Evolutionary conservation across 306 rosid species (phyloP).

Genomic region (Chamaecrista fasciculata): DNA sequence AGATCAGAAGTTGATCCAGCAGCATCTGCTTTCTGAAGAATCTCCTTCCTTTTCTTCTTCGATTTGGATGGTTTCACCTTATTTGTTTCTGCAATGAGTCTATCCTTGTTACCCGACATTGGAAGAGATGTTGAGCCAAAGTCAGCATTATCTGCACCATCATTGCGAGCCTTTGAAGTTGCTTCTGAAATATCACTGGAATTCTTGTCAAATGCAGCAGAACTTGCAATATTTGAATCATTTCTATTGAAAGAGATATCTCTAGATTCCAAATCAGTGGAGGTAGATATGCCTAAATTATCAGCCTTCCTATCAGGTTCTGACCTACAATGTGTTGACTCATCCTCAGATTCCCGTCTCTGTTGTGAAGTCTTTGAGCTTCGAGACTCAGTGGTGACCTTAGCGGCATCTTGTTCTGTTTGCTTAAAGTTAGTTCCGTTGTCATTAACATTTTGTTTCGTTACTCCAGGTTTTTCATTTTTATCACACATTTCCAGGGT

Average conservation of each 20-base stretch:
- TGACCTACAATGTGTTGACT: constrained; percentile 35
- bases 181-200: constrained; percentile 42
- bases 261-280: constrained; percentile 30
- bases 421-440: constrained; percentile 31
- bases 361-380: constrained; percentile 32
- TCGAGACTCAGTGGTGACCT: constrained; percentile 22
- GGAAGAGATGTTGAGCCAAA: constrained; percentile 34
- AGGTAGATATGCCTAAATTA: constrained; percentile 25
- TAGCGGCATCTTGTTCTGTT: constrained; percentile 35
- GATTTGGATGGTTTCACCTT: constrained; percentile 48
- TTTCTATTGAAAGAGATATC: constrained; percentile 38
- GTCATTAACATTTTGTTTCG: constrained; percentile 22
- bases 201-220: constrained; percentile 37
- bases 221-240: constrained; percentile 31
- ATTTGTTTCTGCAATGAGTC: constrained; percentile 47
- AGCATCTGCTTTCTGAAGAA: constrained; percentile 90
- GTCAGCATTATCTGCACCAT: constrained; percentile 40
- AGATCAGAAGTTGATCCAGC: constrained; percentile 91
- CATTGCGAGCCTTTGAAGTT: constrained; percentile 39
- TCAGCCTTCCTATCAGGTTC: constrained; percentile 34
- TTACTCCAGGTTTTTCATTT: constrained; percentile 34
- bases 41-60: constrained; percentile 61
- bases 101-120: constrained; percentile 48
- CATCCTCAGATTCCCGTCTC: constrained; percentile 22
- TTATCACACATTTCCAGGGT: constrained; percentile 32